Conservation (phyloP, 306 rosid genomes). For the Cicer pinnatifidum region DNA sequence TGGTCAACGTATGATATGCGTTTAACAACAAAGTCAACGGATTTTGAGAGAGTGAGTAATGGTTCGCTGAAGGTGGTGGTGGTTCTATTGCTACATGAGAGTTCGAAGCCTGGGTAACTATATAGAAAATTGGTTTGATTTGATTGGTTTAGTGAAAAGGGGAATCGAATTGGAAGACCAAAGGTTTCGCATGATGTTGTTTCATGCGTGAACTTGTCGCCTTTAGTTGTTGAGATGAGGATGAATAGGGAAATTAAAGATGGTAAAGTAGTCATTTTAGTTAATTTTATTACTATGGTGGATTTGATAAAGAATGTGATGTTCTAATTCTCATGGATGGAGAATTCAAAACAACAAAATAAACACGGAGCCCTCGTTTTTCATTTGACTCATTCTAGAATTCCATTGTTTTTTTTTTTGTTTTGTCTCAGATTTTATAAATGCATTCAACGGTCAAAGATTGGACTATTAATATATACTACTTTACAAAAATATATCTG, state of each 20-base stretch:
- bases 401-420: neutral
- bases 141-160: conserved; percentile 17
- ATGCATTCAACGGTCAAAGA: neutral
- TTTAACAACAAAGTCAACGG: conserved; percentile 15
- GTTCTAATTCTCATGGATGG: too few relatives aligned
- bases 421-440: neutral
- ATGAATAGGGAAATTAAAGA: neutral
- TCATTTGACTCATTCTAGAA: neutral
- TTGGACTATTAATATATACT: neutral
- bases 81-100: neutral
- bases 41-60: conserved; percentile 24
- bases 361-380: neutral
- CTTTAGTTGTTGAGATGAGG: neutral
- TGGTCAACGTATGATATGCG: conserved; percentile 7
- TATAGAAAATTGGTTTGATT: neutral
- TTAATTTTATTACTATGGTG: too few relatives aligned
- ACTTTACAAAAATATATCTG: too few relatives aligned
- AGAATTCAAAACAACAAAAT: neutral
- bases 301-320: too few relatives aligned
- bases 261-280: conserved; percentile 12
- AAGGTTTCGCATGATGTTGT: neutral
- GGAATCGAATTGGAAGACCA: conserved; percentile 23
- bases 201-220: neutral
- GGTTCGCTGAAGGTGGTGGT: conserved; percentile 2
- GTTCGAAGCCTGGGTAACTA: conserved; percentile 46